Evolutionary conservation across 2,329 filamentous ascomycete genomes (phyloP).

Genomic region (Calonectria multiphialidica): DNA sequence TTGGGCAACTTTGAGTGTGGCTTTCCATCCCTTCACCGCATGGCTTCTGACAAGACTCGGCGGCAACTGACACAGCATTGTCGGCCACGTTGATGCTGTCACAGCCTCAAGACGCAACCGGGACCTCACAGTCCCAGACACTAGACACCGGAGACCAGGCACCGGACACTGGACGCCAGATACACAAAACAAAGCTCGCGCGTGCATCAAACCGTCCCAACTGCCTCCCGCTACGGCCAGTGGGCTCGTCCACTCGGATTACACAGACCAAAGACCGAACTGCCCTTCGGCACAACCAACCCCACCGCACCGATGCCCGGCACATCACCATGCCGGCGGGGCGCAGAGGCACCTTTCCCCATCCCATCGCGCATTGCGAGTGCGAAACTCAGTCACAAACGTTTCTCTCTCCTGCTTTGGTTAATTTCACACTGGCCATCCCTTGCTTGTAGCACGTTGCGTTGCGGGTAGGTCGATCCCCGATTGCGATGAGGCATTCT

Average conservation of each 20-base stretch:
- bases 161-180: background rate
- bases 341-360: slow-evolving; percentile 21
- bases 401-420: background rate
- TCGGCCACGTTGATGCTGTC: background rate
- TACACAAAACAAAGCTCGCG: background rate
- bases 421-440: background rate
- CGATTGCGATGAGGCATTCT: background rate
- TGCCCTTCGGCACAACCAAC: slow-evolving; percentile 14
- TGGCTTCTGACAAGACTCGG: background rate
- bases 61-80: background rate
- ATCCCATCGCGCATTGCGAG: background rate
- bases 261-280: background rate
- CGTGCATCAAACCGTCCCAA: background rate
- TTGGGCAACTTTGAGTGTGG: background rate
- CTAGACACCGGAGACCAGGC: background rate
- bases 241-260: slow-evolving; percentile 2
- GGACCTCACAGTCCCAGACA: background rate
- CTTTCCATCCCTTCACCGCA: background rate
- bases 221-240: slow-evolving; percentile 9
- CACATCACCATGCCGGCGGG: slow-evolving; percentile 29
- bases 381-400: background rate
- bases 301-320: slow-evolving; percentile 13
- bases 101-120: background rate
- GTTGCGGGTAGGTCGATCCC: slow-evolving; percentile 17
- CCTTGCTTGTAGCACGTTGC: slow-evolving; percentile 9